A percentile compares a stretch with the other conserved stretches of the same genome.
phyloP scores from a whole-genome alignment of 2,329 filamentous ascomycete species.

The Neopestalotiopsis sp. region DNA sequence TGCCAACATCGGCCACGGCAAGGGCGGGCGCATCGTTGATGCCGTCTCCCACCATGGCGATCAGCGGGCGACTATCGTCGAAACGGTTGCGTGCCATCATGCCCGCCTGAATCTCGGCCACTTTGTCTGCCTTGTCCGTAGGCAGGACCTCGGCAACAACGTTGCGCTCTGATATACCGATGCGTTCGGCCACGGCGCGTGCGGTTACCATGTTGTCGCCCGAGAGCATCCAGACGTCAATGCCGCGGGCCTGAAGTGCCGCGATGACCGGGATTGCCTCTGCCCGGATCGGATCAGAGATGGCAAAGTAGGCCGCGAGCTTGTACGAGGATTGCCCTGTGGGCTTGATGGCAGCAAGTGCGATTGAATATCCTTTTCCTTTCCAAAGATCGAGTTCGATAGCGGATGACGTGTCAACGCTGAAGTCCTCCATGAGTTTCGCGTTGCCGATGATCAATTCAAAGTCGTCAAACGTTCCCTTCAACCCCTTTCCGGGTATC shows the following conservation, averaged over 20 bases:
- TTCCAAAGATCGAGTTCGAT: conserved; percentile 61
- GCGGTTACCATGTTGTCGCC: conserved; percentile 91
- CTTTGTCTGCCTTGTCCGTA: conserved; percentile 77
- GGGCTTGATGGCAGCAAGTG: conserved; percentile 56
- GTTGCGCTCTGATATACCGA: conserved; percentile 75
- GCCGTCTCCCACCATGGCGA: conserved; percentile 89
- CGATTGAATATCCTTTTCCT: conserved; percentile 66
- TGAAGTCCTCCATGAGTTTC: conserved; percentile 62
- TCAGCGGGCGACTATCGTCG: conserved; percentile 46
- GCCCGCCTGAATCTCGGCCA: conserved; percentile 65
- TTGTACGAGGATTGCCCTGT: conserved; percentile 40
- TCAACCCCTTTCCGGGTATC: conserved; percentile 73
- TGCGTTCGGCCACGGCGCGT: conserved; percentile 72
- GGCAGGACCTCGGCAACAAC: conserved; percentile 89
- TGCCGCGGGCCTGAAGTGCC: conserved; percentile 67
- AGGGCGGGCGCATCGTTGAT: conserved; percentile 89
- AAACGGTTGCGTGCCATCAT: conserved; percentile 32
- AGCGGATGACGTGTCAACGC: conserved; percentile 45
- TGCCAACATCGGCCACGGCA: conserved; percentile 79
- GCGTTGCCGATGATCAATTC: conserved; percentile 72
- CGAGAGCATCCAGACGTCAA: conserved; percentile 89
- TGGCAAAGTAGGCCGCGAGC: conserved; percentile 71
- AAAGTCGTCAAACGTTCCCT: conserved; percentile 51
- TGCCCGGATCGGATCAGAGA: conserved; percentile 80
- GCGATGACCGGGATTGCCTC: conserved; percentile 71